Evolutionary conservation across 331 rosid genomes (phyloP).

Genomic region (Malus hybrid): DNA sequence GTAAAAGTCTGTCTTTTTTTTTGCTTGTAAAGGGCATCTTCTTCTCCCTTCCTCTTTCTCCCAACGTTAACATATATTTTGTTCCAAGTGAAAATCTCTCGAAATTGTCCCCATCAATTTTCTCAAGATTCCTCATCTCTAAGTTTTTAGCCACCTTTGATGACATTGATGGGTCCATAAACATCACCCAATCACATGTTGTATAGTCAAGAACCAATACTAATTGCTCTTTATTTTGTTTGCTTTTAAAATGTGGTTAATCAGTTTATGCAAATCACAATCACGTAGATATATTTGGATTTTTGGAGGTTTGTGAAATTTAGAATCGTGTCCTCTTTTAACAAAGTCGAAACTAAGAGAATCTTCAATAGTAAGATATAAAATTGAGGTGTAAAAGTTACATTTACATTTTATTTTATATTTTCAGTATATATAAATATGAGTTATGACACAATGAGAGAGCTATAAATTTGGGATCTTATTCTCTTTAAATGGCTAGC

Average conservation of each 20-base stretch:
- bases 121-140: conserved; percentile 61
- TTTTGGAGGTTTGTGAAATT: not conserved
- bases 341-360: not conserved
- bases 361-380: too few relatives aligned
- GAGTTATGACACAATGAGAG: too few relatives aligned
- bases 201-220: not conserved
- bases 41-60: conserved; percentile 15
- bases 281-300: not conserved
- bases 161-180: conserved; percentile 9
- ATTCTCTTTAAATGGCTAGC: too few relatives aligned
- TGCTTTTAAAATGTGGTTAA: not conserved
- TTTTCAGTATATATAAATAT: too few relatives aligned
- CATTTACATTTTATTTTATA: not conserved
- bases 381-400: not conserved
- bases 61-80: conserved; percentile 3
- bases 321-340: not conserved
- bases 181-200: conserved; percentile 15
- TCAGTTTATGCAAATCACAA: not conserved
- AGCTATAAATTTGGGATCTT: too few relatives aligned
- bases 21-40: conserved; percentile 41
- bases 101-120: conserved; percentile 33
- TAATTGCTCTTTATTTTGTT: not conserved
- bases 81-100: conserved; percentile 35
- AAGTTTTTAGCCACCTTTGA: conserved; percentile 11
- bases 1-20: conserved; percentile 47